Percentiles rank a stretch among this genome's conserved stretches.
These are phyloP conservation scores for Hordeum pubiflorum DNA, from an alignment of 202 grass and related monocot genomes.

Conservation along the genomic window DNA sequence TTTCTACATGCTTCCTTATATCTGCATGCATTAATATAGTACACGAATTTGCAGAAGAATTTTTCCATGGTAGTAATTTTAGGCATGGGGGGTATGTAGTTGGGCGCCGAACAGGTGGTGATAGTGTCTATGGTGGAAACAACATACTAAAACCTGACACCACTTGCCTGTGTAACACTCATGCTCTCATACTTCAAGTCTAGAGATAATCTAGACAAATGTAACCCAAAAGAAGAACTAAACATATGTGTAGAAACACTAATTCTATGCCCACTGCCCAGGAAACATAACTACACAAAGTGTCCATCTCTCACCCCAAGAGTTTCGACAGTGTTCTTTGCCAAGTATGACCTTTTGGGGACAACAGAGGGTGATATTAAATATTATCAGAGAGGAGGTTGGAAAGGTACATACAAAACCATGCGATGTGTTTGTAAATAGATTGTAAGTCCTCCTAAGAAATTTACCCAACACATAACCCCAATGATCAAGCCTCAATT, in stretches of 20 bases:
- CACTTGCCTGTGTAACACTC: neutral
- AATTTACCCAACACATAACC: neutral
- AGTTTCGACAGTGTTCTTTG: neutral
- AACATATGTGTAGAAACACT: neutral
- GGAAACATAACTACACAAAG: neutral
- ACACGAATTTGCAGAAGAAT: neutral
- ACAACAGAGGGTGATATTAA: neutral
- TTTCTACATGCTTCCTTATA: neutral
- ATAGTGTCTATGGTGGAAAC: slow-evolving; percentile 2
- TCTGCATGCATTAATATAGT: neutral
- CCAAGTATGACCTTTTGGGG: neutral
- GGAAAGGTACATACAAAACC: neutral
- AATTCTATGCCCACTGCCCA: neutral
- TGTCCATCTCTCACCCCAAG: neutral
- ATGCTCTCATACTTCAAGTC: neutral
- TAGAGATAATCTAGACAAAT: neutral
- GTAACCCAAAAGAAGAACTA: neutral
- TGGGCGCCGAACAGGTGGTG: neutral
- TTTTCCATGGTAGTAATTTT: neutral
- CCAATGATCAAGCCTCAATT: neutral
- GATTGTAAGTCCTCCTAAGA: neutral
- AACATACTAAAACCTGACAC: neutral
- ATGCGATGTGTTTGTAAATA: neutral
- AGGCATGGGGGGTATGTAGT: neutral
- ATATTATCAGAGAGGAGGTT: neutral